These are phyloP conservation scores for Barnettozyma sp. DNA, from an alignment of 805 yeast species.

Conservation along the genomic window DNA sequence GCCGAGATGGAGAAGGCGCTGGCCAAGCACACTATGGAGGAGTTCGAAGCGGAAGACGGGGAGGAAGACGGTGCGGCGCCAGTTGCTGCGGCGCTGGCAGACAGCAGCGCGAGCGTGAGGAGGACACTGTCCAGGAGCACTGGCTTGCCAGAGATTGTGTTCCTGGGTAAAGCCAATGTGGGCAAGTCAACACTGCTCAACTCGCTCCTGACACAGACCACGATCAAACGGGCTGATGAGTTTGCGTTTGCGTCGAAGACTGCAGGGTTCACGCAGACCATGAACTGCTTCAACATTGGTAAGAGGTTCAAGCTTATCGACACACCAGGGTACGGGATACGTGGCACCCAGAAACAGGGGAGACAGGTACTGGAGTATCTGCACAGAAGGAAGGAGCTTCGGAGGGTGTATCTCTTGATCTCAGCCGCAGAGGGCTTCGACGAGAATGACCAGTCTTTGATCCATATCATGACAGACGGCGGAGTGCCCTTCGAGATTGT, in stretches of 20 bases:
- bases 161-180: constrained; percentile 78
- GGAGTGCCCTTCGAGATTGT: constrained; percentile 71
- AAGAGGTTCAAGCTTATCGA: constrained; percentile 64
- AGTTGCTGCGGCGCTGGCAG: neutral
- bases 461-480: constrained; percentile 39
- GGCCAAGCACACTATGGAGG: constrained; percentile 11
- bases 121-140: constrained; percentile 5
- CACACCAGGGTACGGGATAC: constrained; percentile 85
- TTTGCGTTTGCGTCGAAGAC: constrained; percentile 48
- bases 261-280: constrained; percentile 52
- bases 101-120: constrained; percentile 5
- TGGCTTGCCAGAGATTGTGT: constrained; percentile 63
- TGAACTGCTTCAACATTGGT: constrained; percentile 67
- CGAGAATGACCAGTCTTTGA: constrained; percentile 46
- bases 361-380: constrained; percentile 58
- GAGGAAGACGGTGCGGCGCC: too few relatives aligned
- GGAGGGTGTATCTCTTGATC: constrained; percentile 53
- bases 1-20: constrained; percentile 11
- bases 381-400: constrained; percentile 43
- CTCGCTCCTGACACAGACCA: constrained; percentile 40
- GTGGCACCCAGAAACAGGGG: constrained; percentile 64
- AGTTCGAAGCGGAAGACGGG: constrained; percentile 13
- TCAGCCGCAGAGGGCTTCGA: constrained; percentile 56
- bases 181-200: constrained; percentile 81
- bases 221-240: constrained; percentile 24